Conservation (phyloP, 139 green algal genomes). For the Gonium pectorale region DNA sequence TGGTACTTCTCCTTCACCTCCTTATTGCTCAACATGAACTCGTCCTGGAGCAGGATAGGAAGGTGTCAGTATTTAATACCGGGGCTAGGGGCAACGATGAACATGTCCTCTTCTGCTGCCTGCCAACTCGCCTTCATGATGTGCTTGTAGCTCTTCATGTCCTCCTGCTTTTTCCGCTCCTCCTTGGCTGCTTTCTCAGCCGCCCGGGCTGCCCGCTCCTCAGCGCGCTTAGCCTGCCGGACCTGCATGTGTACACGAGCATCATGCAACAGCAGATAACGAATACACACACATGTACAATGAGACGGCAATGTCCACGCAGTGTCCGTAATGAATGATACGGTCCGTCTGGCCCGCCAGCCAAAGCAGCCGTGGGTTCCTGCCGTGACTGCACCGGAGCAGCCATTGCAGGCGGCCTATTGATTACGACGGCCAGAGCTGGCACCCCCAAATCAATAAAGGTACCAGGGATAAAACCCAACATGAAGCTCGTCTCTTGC, state of each 20-base stretch:
- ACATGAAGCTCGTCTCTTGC: too few species aligned
- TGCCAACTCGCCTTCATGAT: conserved; percentile 77
- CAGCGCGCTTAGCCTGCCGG: conserved; percentile 60
- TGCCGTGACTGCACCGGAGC: not conserved
- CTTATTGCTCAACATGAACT: conserved; percentile 89
- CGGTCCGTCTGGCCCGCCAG: too few species aligned
- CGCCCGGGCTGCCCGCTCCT: conserved; percentile 54
- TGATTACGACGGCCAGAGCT: too few species aligned
- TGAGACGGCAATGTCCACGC: not conserved
- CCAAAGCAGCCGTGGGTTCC: not conserved
- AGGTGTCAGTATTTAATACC: not conserved
- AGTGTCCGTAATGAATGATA: not conserved
- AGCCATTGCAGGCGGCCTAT: not conserved
- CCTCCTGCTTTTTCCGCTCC: conserved; percentile 70
- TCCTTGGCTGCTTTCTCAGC: conserved; percentile 81
- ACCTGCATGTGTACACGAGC: conserved; percentile 34
- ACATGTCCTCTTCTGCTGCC: not conserved
- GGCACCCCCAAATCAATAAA: too few species aligned
- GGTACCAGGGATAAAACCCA: too few species aligned
- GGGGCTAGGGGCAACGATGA: not conserved
- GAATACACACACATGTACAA: not conserved
- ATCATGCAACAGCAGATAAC: not conserved
- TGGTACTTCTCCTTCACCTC: conserved; percentile 86
- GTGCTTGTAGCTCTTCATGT: conserved; percentile 83
- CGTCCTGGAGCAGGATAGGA: conserved; percentile 58